Evolutionary conservation across 805 yeast genomes (phyloP).

Genomic region (Saccharomycopsis microspora): DNA sequence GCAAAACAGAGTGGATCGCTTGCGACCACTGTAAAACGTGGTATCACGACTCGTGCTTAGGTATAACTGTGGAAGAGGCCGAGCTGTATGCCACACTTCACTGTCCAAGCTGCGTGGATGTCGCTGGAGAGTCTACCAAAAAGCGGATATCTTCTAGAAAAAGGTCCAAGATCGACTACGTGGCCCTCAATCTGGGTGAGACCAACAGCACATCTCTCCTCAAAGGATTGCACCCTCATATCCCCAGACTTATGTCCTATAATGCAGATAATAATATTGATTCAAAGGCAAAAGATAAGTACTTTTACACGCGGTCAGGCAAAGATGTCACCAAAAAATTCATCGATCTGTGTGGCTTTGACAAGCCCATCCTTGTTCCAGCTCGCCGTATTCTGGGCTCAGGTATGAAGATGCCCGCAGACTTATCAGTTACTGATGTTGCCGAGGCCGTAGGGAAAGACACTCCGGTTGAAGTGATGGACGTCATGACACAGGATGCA

Average conservation of each 20-base stretch:
- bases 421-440: slow-evolving; percentile 44
- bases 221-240: slow-evolving; percentile 50
- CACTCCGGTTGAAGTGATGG: slow-evolving; percentile 71
- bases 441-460: slow-evolving; percentile 52
- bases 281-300: not conserved
- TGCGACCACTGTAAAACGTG: slow-evolving; percentile 45
- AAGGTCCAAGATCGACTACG: slow-evolving; percentile 55
- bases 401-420: slow-evolving; percentile 41
- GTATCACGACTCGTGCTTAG: slow-evolving; percentile 43
- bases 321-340: slow-evolving; percentile 26
- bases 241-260: slow-evolving; percentile 19
- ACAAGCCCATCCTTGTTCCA: slow-evolving; percentile 30
- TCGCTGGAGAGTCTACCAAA: not conserved
- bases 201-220: slow-evolving; percentile 26
- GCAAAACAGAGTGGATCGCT: slow-evolving; percentile 35
- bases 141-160: slow-evolving; percentile 46
- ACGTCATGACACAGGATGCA: slow-evolving; percentile 70
- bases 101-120: slow-evolving; percentile 36
- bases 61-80: slow-evolving; percentile 26
- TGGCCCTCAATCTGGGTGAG: slow-evolving; percentile 69
- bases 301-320: slow-evolving; percentile 21
- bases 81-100: slow-evolving; percentile 37
- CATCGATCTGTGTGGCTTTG: slow-evolving; percentile 25
- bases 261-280: not conserved
- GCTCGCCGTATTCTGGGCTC: slow-evolving; percentile 21